Evolutionary conservation across 2,329 filamentous ascomycete species (phyloP).

Genomic region (Fusarium anthophilum): DNA sequence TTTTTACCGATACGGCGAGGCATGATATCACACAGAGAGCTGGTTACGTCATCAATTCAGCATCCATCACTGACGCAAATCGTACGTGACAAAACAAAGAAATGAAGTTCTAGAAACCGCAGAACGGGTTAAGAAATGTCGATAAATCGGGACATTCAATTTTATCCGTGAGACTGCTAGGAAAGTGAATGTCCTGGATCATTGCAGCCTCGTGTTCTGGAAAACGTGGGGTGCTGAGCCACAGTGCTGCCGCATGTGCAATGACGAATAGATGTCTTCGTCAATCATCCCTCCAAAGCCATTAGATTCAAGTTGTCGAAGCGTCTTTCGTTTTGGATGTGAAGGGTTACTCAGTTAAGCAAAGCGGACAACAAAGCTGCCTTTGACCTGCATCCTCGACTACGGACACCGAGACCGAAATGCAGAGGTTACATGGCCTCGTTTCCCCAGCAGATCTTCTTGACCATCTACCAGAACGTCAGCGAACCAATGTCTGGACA

Average conservation of each 20-base stretch:
- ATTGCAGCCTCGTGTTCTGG: not conserved
- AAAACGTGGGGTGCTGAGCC: not conserved
- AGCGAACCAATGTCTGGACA: no score
- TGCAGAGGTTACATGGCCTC: slow-evolving; percentile 3
- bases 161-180: not conserved
- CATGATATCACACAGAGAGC: slow-evolving; percentile 15
- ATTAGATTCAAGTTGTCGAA: no score
- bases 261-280: fast-evolving
- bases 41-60: slow-evolving; percentile 6
- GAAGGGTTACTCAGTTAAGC: not conserved
- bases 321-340: no score
- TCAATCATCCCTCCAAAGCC: no score
- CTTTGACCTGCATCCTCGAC: not conserved
- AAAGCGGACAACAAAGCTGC: not conserved
- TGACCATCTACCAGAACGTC: no score
- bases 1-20: not conserved
- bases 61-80: not conserved
- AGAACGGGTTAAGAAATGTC: fast-evolving
- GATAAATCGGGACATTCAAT: not conserved
- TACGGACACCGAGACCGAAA: not conserved
- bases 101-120: not conserved
- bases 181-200: not conserved
- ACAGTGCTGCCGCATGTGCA: fast-evolving
- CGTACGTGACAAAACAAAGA: no score
- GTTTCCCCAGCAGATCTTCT: not conserved